Evolutionary conservation across 768 basidiomycete species (phyloP).

Genomic region (Atractiella rhizophila): DNA sequence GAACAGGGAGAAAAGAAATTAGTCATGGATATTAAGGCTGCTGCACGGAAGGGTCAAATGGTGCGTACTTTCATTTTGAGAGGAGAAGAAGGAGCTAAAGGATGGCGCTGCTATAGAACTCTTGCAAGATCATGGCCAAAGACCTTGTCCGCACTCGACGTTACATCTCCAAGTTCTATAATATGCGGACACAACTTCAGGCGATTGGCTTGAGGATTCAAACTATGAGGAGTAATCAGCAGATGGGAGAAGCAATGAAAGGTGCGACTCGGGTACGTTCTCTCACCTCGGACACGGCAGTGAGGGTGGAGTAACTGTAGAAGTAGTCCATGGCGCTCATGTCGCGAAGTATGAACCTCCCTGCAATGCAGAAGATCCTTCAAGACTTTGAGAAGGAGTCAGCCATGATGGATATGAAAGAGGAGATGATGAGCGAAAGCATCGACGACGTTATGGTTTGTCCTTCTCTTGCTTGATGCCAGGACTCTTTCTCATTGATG

Average conservation of each 20-base stretch:
- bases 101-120: constrained; percentile 36
- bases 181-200: constrained; percentile 94
- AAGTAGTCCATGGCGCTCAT: constrained; percentile 94
- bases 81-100: not conserved
- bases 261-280: constrained; percentile 68
- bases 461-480: not conserved
- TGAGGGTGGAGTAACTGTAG: not conserved
- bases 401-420: constrained; percentile 99
- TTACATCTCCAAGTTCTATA: constrained; percentile 93
- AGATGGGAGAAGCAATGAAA: constrained; percentile 98
- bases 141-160: constrained; percentile 86
- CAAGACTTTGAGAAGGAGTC: constrained; percentile 94
- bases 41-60: constrained; percentile 82
- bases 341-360: constrained; percentile 87
- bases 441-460: constrained; percentile 72
- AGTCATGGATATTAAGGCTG: constrained; percentile 80
- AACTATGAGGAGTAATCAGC: constrained; percentile 82
- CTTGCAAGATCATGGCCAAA: constrained; percentile 98
- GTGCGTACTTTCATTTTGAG: constrained; percentile 24
- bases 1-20: constrained; percentile 96
- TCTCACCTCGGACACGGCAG: not conserved
- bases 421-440: constrained; percentile 98
- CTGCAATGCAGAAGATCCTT: constrained; percentile 85
- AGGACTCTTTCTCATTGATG: not conserved
- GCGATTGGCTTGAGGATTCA: constrained; percentile 88